phyloP scores from a whole-genome alignment of 306 rosid genomes.

The Abrus pulchellus region DNA sequence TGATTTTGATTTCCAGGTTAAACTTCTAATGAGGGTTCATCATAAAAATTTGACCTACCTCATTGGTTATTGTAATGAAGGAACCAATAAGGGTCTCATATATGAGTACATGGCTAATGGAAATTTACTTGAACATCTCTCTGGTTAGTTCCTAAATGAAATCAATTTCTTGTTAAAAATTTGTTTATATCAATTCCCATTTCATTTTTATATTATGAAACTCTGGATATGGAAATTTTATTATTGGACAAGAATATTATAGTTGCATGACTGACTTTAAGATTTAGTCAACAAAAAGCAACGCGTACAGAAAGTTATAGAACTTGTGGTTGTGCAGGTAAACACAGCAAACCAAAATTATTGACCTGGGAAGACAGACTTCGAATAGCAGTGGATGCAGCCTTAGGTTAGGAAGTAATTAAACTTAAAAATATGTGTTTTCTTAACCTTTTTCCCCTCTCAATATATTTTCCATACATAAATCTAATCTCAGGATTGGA shows the following conservation, averaged over 20 bases:
- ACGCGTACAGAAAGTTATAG: not conserved
- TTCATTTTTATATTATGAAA: not conserved
- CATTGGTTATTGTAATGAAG: slow-evolving; percentile 51
- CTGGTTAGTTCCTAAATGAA: slow-evolving; percentile 42
- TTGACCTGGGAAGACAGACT: slow-evolving; percentile 60
- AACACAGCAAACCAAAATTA: not conserved
- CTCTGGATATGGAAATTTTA: not conserved
- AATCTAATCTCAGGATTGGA: slow-evolving; percentile 54
- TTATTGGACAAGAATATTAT: not conserved
- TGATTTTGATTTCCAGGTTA: slow-evolving; percentile 28
- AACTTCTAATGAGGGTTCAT: slow-evolving; percentile 50
- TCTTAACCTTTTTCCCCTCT: not conserved
- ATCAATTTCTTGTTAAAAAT: not conserved
- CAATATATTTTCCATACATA: not conserved
- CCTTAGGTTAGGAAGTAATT: slow-evolving; percentile 47
- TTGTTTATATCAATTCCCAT: not conserved
- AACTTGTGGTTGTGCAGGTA: slow-evolving; percentile 30
- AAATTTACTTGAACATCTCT: slow-evolving; percentile 45
- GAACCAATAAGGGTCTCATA: slow-evolving; percentile 41
- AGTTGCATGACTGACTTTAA: not conserved
- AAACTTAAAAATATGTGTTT: not conserved
- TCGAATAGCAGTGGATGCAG: slow-evolving; percentile 52
- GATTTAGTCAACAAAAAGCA: not conserved
- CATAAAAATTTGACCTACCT: slow-evolving; percentile 52
- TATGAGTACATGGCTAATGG: slow-evolving; percentile 54